Percentiles rank a stretch among this genome's conserved stretches.
These are phyloP conservation scores for Dothistroma pini DNA, from an alignment of 2,329 filamentous ascomycete species.

Conservation along the genomic window DNA sequence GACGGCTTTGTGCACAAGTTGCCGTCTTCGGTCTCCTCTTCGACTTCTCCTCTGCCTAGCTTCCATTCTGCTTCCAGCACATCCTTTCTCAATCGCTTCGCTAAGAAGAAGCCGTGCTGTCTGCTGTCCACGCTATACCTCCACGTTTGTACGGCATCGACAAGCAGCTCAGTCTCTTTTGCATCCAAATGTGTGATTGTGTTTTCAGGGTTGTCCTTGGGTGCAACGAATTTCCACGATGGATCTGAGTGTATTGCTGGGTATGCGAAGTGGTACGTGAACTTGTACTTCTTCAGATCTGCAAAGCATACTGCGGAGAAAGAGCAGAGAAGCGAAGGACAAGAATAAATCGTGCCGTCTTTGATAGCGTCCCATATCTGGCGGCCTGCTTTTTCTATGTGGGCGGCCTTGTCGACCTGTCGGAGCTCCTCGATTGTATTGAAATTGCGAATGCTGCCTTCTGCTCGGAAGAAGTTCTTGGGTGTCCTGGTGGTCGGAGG, in stretches of 20 bases:
- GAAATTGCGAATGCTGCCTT: constrained; percentile 92
- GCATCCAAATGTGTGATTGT: constrained; percentile 54
- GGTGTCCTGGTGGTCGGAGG: constrained; percentile 53
- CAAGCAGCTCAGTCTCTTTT: constrained; percentile 72
- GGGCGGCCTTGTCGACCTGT: constrained; percentile 71
- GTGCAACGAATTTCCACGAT: constrained; percentile 63
- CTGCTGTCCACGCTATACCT: constrained; percentile 73
- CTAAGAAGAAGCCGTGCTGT: constrained; percentile 95
- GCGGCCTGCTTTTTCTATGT: constrained; percentile 73
- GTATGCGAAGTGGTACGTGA: constrained; percentile 98
- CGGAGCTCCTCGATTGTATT: constrained; percentile 95
- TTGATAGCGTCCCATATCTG: constrained; percentile 98
- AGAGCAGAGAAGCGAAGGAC: constrained; percentile 83
- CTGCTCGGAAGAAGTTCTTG: constrained; percentile 71
- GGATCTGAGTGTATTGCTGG: constrained; percentile 88
- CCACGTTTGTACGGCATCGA: constrained; percentile 84
- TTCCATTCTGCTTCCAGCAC: constrained; percentile 35
- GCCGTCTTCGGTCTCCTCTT: constrained; percentile 32
- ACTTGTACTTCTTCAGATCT: constrained; percentile 95
- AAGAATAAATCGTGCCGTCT: constrained; percentile 93
- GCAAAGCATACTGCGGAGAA: constrained; percentile 90
- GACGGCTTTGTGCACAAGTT: constrained; percentile 36
- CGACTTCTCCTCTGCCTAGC: constrained; percentile 27
- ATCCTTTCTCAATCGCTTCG: constrained; percentile 61
- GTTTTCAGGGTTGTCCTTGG: constrained; percentile 31